Evolutionary conservation across 2,329 filamentous ascomycete species (phyloP).

Genomic region (Mollisia scopiformis): DNA sequence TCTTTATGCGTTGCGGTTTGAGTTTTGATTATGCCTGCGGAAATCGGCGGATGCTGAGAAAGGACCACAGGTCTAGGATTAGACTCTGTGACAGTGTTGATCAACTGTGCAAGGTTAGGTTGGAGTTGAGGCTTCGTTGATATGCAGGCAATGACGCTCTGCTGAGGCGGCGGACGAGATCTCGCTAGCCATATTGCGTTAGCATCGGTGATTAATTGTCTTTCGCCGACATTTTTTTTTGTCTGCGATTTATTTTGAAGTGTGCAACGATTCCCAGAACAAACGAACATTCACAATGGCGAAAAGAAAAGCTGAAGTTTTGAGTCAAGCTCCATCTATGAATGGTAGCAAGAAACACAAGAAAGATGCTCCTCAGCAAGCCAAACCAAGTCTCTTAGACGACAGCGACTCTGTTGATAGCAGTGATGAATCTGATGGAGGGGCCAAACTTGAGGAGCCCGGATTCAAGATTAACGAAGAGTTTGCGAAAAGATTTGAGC

Average conservation of each 20-base stretch:
- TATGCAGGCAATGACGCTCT: not conserved
- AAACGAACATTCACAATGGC: slow-evolving; percentile 29
- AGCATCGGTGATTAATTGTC: not conserved
- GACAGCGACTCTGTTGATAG: slow-evolving; percentile 44
- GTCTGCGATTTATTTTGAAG: not conserved
- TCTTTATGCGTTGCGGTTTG: slow-evolving; percentile 2
- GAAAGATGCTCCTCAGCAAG: slow-evolving; percentile 18
- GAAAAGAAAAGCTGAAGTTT: slow-evolving; percentile 38
- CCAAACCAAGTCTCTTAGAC: slow-evolving; percentile 47
- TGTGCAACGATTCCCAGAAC: not conserved
- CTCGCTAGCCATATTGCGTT: no score
- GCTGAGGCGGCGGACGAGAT: not conserved
- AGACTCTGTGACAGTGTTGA: not conserved
- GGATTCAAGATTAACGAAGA: slow-evolving; percentile 85
- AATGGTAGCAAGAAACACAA: slow-evolving; percentile 35
- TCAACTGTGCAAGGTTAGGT: not conserved
- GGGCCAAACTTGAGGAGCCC: slow-evolving; percentile 39
- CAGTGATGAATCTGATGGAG: slow-evolving; percentile 38
- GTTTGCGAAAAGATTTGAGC: slow-evolving; percentile 85
- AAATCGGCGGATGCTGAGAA: not conserved
- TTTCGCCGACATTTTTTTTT: not conserved
- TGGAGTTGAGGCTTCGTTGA: slow-evolving; percentile 2
- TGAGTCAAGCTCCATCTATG: slow-evolving; percentile 18
- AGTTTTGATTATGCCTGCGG: not conserved
- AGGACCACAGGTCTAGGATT: not conserved